Percentiles rank a stretch among this genome's conserved stretches.
phyloP scores from a whole-genome alignment of 2,329 filamentous ascomycete genomes.

The Chrysoporthe puriensis region DNA sequence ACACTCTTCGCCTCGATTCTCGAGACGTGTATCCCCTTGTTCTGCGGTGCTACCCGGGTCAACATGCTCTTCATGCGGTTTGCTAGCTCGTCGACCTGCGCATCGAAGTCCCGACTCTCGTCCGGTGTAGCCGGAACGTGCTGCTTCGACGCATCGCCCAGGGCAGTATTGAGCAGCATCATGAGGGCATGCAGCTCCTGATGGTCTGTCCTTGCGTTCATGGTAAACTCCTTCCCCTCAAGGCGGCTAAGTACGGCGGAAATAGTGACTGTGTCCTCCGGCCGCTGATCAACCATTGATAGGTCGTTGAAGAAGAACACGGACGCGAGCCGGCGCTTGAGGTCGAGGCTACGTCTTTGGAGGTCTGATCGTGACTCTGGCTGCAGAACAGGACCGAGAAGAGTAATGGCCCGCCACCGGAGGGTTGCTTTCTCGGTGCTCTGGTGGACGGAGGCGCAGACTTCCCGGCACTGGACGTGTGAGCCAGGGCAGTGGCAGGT shows the following conservation, averaged over 20 bases:
- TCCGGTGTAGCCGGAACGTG: neutral
- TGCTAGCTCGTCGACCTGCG: slow-evolving; percentile 69
- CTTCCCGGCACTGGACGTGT: slow-evolving; percentile 49
- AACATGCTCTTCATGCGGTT: slow-evolving; percentile 60
- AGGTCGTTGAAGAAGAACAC: slow-evolving; percentile 62
- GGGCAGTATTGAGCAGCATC: slow-evolving; percentile 71
- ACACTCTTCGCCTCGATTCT: slow-evolving; percentile 77
- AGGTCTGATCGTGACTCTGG: neutral
- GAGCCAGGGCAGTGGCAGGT: neutral
- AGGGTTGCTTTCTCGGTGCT: slow-evolving; percentile 54
- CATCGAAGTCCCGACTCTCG: slow-evolving; percentile 60
- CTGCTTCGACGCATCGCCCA: slow-evolving; percentile 62
- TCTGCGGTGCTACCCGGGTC: slow-evolving; percentile 72
- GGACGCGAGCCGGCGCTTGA: slow-evolving; percentile 69
- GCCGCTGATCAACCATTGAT: slow-evolving; percentile 43
- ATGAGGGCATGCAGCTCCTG: slow-evolving; percentile 67
- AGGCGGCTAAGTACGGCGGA: slow-evolving; percentile 52
- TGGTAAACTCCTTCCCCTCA: slow-evolving; percentile 51
- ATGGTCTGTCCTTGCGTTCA: slow-evolving; percentile 67
- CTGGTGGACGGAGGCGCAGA: slow-evolving; percentile 51
- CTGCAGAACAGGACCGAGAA: slow-evolving; percentile 58
- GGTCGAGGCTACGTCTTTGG: slow-evolving; percentile 51
- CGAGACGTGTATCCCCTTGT: slow-evolving; percentile 67
- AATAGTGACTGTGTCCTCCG: slow-evolving; percentile 48
- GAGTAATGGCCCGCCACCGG: slow-evolving; percentile 60